Conservation (phyloP, 371 early-diverging fungal species). For the Chytridium lagenaria region DNA sequence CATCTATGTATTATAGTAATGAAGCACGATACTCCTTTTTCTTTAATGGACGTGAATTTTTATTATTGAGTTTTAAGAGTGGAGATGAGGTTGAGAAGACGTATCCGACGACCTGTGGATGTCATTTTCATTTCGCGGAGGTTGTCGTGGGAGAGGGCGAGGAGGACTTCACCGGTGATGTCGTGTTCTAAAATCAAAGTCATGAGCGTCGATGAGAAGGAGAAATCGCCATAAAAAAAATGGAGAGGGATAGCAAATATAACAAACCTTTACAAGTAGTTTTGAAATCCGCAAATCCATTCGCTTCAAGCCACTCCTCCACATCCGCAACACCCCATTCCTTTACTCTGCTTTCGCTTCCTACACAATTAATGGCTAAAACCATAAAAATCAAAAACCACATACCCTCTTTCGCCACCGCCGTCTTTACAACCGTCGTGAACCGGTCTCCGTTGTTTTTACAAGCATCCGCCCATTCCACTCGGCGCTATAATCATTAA, state of each 20-base stretch:
- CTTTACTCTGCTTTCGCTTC: slow-evolving; percentile 20
- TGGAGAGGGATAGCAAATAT: no score
- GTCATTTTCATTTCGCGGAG: slow-evolving; percentile 50
- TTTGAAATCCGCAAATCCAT: slow-evolving; percentile 46
- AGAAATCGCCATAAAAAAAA: no score
- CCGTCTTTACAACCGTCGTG: neutral
- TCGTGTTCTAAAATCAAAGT: slow-evolving; percentile 37
- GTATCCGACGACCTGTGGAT: slow-evolving; percentile 4
- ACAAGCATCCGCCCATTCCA: slow-evolving; percentile 14
- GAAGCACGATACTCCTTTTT: no score
- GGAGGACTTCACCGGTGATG: slow-evolving; percentile 52
- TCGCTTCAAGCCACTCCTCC: slow-evolving; percentile 36
- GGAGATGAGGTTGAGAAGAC: neutral
- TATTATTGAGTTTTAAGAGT: neutral
- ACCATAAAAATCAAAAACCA: neutral
- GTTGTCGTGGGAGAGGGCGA: slow-evolving; percentile 46
- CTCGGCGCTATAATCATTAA: slow-evolving; percentile 36
- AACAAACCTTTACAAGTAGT: slow-evolving; percentile 40
- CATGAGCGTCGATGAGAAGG: no score
- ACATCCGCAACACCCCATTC: slow-evolving; percentile 46
- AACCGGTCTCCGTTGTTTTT: neutral
- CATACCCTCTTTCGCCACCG: neutral
- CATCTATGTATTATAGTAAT: no score
- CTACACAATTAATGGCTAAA: slow-evolving; percentile 4
- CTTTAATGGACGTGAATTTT: no score